Evolutionary conservation across 768 basidiomycete species (phyloP).

Genomic region (Boletus subcaerulescens): DNA sequence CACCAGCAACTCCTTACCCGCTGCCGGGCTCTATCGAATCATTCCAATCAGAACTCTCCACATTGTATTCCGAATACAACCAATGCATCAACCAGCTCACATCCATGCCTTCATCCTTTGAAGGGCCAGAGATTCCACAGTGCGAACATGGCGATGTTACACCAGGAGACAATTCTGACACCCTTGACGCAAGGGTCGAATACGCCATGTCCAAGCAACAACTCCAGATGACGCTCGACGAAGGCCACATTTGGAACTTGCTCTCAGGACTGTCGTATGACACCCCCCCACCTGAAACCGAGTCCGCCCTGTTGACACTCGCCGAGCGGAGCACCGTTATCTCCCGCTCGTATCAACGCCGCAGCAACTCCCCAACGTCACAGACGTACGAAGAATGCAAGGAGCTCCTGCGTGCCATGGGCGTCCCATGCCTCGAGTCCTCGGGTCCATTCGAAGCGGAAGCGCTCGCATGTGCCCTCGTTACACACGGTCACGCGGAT

Average conservation of each 20-base stretch:
- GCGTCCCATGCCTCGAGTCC: slow-evolving; percentile 73
- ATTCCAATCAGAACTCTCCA: slow-evolving; percentile 38
- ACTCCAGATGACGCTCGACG: slow-evolving; percentile 54
- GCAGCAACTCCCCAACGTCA: slow-evolving; percentile 57
- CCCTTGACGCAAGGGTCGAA: slow-evolving; percentile 38
- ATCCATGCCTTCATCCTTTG: slow-evolving; percentile 35
- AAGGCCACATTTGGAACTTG: slow-evolving; percentile 57
- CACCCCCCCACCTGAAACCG: slow-evolving; percentile 16
- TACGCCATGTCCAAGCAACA: slow-evolving; percentile 62
- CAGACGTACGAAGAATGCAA: slow-evolving; percentile 70
- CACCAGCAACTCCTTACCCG: not conserved
- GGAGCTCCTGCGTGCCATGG: slow-evolving; percentile 72
- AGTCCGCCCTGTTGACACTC: slow-evolving; percentile 32
- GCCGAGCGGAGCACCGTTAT: slow-evolving; percentile 53
- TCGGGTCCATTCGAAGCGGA: slow-evolving; percentile 78
- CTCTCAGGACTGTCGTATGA: slow-evolving; percentile 28
- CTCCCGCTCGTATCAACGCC: slow-evolving; percentile 62
- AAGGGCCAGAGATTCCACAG: slow-evolving; percentile 12
- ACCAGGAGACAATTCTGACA: slow-evolving; percentile 15
- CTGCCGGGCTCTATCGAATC: slow-evolving; percentile 22
- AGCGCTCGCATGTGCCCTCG: slow-evolving; percentile 77
- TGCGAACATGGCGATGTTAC: not conserved
- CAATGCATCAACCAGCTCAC: slow-evolving; percentile 45
- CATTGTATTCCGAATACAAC: slow-evolving; percentile 49
- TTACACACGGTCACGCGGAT: slow-evolving; percentile 72